phyloP scores from a whole-genome alignment of 257 asterid genomes.

The Ballota nigra region DNA sequence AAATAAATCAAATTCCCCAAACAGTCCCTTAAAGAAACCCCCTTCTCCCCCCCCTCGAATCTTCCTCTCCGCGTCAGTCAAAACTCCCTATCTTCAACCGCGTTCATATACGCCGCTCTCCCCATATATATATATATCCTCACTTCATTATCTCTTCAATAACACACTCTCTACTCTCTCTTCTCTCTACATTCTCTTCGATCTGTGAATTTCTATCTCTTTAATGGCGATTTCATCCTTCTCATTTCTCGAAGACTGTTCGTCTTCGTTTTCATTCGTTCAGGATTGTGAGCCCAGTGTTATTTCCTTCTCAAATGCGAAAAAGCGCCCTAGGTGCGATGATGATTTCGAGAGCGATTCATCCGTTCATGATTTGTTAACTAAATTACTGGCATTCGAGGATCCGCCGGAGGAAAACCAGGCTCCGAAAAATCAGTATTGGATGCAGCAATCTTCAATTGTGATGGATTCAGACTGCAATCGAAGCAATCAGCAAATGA shows the following conservation, averaged over 20 bases:
- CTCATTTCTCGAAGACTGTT: conserved; percentile 27
- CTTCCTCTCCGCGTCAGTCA: conserved; percentile 47
- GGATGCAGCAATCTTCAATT: neutral
- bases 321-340: conserved; percentile 27
- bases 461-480: neutral
- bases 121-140: neutral
- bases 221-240: conserved; percentile 38
- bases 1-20: neutral
- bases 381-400: conserved; percentile 24
- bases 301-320: conserved; percentile 25
- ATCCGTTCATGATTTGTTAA: conserved; percentile 26
- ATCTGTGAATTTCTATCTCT: neutral
- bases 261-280: conserved; percentile 20
- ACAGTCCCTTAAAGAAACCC: neutral
- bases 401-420: neutral
- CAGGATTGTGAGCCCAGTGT: conserved; percentile 25
- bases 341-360: conserved; percentile 9
- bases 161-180: neutral
- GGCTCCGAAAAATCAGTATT: neutral
- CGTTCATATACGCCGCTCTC: neutral
- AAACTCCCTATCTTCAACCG: conserved; percentile 22
- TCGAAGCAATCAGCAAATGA: neutral
- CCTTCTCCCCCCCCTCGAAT: conserved; percentile 24
- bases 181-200: neutral
- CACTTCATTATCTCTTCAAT: neutral